These are phyloP conservation scores for Colletotrichum brevisporum DNA, from an alignment of 2,329 filamentous ascomycete genomes.

Conservation along the genomic window DNA sequence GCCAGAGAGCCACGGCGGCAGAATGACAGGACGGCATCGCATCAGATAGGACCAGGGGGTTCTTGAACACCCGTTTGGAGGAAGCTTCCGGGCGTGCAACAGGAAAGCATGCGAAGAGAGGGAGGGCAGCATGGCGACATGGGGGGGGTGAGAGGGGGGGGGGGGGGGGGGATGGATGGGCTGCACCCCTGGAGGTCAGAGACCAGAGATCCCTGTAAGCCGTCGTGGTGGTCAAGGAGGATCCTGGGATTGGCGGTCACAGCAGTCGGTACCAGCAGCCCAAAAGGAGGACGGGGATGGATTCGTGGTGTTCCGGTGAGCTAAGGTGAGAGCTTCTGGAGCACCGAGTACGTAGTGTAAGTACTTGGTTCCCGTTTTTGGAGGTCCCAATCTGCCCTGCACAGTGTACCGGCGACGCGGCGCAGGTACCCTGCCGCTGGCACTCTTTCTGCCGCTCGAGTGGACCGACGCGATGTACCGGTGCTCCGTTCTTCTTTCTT, in stretches of 20 bases:
- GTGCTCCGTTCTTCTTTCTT: constrained; percentile 1
- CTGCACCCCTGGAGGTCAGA: constrained; percentile 26
- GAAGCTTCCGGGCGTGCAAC: constrained; percentile 25
- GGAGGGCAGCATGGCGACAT: constrained; percentile 30
- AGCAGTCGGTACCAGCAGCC: constrained; percentile 24
- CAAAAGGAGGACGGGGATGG: constrained; percentile 26
- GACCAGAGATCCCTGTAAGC: constrained; percentile 14
- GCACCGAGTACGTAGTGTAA: constrained; percentile 20
- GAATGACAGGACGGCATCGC: constrained; percentile 27
- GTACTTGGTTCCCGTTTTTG: constrained; percentile 10
- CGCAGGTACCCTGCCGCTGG: constrained; percentile 24
- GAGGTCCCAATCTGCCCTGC: constrained; percentile 14
- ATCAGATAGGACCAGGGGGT: constrained; percentile 27
- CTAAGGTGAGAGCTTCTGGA: constrained; percentile 29
- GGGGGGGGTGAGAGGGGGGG: not conserved
- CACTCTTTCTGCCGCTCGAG: constrained; percentile 24
- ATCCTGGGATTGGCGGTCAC: constrained; percentile 22
- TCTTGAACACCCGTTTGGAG: constrained; percentile 12
- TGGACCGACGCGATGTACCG: constrained; percentile 28
- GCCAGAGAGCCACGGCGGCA: constrained; percentile 31
- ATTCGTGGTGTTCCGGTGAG: constrained; percentile 36
- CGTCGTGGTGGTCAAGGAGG: constrained; percentile 29
- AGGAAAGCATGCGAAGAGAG: constrained; percentile 22
- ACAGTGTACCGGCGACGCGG: constrained; percentile 34
- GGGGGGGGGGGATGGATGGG: constrained; percentile 16